Percentiles rank a stretch among this genome's conserved stretches.
Evolutionary conservation across 352 stramenopile species (phyloP).

Genomic region (Globisporangium uncinulatum): DNA sequence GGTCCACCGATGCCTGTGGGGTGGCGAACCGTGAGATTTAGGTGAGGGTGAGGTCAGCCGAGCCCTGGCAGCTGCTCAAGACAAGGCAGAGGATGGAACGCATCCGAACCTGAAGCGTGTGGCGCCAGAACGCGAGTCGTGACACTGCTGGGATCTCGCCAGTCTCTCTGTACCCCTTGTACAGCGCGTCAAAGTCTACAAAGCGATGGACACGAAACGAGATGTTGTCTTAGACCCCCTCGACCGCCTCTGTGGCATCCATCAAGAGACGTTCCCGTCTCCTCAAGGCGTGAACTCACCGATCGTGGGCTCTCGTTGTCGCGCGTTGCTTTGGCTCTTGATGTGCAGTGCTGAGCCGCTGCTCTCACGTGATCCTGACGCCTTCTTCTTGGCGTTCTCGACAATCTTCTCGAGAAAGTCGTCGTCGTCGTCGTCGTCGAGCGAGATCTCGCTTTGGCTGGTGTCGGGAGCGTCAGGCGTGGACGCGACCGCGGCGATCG

Average conservation of each 20-base stretch:
- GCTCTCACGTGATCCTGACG: conserved; percentile 37
- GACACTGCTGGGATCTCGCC: conserved; percentile 29
- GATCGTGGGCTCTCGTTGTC: conserved; percentile 13
- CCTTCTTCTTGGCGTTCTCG: conserved; percentile 42
- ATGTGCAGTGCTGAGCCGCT: conserved; percentile 55
- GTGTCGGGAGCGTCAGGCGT: background rate
- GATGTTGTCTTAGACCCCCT: background rate
- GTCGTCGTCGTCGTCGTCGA: conserved; percentile 33
- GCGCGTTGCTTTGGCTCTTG: conserved; percentile 45
- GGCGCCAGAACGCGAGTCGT: conserved; percentile 53
- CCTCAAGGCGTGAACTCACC: background rate
- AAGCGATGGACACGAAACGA: background rate
- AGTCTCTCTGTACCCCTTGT: conserved; percentile 29
- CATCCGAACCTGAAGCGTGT: conserved; percentile 32
- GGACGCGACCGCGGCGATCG: background rate
- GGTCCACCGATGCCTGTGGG: conserved; percentile 8
- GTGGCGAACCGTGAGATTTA: background rate
- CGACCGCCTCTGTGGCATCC: background rate
- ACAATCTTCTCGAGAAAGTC: conserved; percentile 60
- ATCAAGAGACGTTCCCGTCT: no score
- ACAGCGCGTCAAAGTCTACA: conserved; percentile 25
- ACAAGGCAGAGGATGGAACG: background rate
- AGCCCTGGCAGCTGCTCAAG: background rate
- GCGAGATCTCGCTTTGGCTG: conserved; percentile 18
- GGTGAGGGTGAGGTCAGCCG: background rate